A percentile compares a stretch with the other conserved stretches of the same genome.
Evolutionary conservation across 768 basidiomycete genomes (phyloP).

Genomic region (Tulasnella sp.): DNA sequence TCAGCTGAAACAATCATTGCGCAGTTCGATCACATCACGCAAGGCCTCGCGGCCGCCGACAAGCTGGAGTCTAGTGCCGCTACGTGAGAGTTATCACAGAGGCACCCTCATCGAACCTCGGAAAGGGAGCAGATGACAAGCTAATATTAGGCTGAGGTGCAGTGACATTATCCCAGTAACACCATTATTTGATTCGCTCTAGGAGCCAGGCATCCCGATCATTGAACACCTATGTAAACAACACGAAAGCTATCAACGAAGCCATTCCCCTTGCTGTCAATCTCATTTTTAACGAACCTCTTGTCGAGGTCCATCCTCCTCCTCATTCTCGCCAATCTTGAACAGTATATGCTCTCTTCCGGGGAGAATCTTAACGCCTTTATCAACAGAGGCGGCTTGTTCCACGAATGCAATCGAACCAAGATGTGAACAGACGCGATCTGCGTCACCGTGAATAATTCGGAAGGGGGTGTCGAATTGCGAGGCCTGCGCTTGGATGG

Average conservation of each 20-base stretch:
- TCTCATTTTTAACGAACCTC: background rate
- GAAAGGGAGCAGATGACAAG: too few relatives aligned
- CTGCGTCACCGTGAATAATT: background rate
- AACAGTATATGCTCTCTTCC: background rate
- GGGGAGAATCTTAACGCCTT: background rate
- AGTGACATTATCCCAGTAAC: too few relatives aligned
- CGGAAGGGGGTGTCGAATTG: background rate
- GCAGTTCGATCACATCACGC: too few relatives aligned
- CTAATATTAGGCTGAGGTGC: too few relatives aligned
- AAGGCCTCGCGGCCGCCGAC: too few relatives aligned
- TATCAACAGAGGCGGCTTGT: background rate
- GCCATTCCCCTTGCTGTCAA: background rate
- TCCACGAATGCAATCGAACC: background rate
- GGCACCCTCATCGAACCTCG: too few relatives aligned
- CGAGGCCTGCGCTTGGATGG: background rate
- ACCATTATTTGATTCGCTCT: background rate
- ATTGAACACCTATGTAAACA: background rate
- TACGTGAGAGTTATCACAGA: too few relatives aligned
- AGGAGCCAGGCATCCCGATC: background rate
- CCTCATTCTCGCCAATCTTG: background rate
- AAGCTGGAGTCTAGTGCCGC: too few relatives aligned
- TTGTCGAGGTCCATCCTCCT: background rate
- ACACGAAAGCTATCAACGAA: background rate
- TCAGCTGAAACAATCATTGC: too few relatives aligned
- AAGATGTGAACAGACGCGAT: background rate